A percentile compares a stretch with the other conserved stretches of the same genome.
Conservation (phyloP, 2,329 filamentous ascomycete species). For the Cercospora sojina region DNA sequence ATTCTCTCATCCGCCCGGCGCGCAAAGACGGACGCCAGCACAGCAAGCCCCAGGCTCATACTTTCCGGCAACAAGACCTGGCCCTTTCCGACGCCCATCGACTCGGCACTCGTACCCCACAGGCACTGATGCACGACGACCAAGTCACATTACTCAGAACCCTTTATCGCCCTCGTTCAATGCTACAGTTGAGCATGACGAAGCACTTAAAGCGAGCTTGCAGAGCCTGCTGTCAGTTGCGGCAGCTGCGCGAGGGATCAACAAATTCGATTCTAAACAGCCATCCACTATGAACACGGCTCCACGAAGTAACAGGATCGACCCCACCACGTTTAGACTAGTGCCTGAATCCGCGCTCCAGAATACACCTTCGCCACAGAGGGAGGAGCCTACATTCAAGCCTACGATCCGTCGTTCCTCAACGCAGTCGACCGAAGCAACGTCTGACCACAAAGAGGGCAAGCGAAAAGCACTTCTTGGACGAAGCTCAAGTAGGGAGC, state of each 20-base stretch:
- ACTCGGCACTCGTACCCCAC: conserved; percentile 40
- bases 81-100: conserved; percentile 29
- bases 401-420: conserved; percentile 39
- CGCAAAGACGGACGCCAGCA: conserved; percentile 52
- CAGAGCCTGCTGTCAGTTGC: conserved; percentile 94
- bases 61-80: conserved; percentile 42
- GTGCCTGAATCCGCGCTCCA: conserved; percentile 58
- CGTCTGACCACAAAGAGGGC: conserved; percentile 37
- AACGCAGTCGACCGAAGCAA: conserved; percentile 32
- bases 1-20: conserved; percentile 77
- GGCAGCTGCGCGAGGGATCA: conserved; percentile 78
- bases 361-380: conserved; percentile 29
- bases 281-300: conserved; percentile 27
- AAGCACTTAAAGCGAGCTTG: conserved; percentile 85
- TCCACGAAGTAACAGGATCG: conserved; percentile 40
- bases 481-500: conserved; percentile 47
- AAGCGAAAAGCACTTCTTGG: conserved; percentile 45
- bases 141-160: conserved; percentile 60
- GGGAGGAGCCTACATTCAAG: conserved; percentile 38
- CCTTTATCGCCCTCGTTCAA: conserved; percentile 73
- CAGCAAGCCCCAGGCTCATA: conserved; percentile 48
- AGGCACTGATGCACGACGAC: conserved; percentile 35
- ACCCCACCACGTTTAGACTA: conserved; percentile 57
- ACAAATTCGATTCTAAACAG: conserved; percentile 56
- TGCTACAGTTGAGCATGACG: conserved; percentile 75